phyloP scores from a whole-genome alignment of 306 rosid genomes.

The Gastrolobium villosum region DNA sequence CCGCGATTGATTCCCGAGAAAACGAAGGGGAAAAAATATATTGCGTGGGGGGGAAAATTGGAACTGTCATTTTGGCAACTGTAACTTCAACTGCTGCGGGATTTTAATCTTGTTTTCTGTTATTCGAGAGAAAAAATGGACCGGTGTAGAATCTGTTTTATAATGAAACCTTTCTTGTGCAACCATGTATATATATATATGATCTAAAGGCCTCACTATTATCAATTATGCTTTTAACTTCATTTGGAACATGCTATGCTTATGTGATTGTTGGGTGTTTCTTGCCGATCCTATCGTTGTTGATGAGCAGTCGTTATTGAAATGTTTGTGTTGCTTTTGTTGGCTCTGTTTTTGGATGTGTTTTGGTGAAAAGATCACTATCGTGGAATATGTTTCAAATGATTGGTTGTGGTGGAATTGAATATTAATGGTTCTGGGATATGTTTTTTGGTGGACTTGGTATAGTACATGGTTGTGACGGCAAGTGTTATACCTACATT shows the following conservation, averaged over 20 bases:
- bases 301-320: background rate
- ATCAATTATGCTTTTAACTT: constrained; percentile 28
- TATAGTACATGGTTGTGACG: background rate
- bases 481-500: background rate
- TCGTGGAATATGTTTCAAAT: background rate
- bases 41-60: background rate
- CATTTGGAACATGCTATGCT: background rate
- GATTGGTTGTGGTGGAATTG: constrained; percentile 32
- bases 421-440: constrained; percentile 13
- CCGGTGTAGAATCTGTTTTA: constrained; percentile 8
- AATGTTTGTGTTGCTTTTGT: constrained; percentile 19
- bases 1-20: constrained; percentile 46
- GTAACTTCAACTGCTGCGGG: constrained; percentile 35
- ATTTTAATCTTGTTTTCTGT: background rate
- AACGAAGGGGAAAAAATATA: background rate
- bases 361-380: constrained; percentile 26
- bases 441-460: constrained; percentile 17
- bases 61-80: constrained; percentile 35
- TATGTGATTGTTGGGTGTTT: constrained; percentile 6
- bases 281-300: background rate
- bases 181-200: background rate
- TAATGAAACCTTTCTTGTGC: background rate
- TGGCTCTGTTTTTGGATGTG: constrained; percentile 16
- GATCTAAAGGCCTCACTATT: constrained; percentile 8
- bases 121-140: background rate